Evolutionary conservation across 768 basidiomycete genomes (phyloP).

Genomic region (Sarcomyxa edulis): DNA sequence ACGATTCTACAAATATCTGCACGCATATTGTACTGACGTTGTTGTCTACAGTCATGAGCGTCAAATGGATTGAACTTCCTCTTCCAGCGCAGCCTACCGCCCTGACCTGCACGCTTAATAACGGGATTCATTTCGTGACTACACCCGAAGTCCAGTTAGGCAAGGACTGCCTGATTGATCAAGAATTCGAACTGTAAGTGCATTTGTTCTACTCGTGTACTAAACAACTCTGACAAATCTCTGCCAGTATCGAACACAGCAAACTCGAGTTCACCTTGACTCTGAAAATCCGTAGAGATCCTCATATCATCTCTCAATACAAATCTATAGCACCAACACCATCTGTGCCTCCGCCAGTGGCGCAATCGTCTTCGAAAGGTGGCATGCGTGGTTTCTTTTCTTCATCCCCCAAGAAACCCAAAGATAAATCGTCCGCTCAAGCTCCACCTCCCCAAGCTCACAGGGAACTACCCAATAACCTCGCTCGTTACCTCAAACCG

Average conservation of each 20-base stretch:
- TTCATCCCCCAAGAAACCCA: constrained; percentile 66
- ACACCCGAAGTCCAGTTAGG: constrained; percentile 72
- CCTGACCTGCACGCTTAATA: constrained; percentile 87
- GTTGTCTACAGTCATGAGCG: constrained; percentile 57
- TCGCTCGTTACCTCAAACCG: constrained; percentile 77
- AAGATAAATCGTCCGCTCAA: constrained; percentile 38
- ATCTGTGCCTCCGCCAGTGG: constrained; percentile 27
- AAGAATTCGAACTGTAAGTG: constrained; percentile 87
- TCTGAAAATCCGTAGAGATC: constrained; percentile 80
- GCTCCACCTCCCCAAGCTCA: constrained; percentile 27
- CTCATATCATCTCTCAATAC: constrained; percentile 78
- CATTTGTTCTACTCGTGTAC: not conserved
- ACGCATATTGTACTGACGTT: constrained; percentile 10
- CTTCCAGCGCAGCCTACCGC: constrained; percentile 71
- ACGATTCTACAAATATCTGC: constrained; percentile 13
- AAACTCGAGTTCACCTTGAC: constrained; percentile 94
- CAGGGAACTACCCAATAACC: constrained; percentile 55
- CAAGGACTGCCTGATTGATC: constrained; percentile 62
- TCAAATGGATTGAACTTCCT: constrained; percentile 71
- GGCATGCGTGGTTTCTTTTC: constrained; percentile 76
- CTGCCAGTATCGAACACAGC: constrained; percentile 77
- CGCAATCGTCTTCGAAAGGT: constrained; percentile 44
- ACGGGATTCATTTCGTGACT: constrained; percentile 93
- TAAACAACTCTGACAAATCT: constrained; percentile 2
- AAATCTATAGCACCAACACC: constrained; percentile 55